Base-by-base conservation (phyloP, 192 early-diverging fungal genomes). In the Umbelopsis sp. region DNA sequence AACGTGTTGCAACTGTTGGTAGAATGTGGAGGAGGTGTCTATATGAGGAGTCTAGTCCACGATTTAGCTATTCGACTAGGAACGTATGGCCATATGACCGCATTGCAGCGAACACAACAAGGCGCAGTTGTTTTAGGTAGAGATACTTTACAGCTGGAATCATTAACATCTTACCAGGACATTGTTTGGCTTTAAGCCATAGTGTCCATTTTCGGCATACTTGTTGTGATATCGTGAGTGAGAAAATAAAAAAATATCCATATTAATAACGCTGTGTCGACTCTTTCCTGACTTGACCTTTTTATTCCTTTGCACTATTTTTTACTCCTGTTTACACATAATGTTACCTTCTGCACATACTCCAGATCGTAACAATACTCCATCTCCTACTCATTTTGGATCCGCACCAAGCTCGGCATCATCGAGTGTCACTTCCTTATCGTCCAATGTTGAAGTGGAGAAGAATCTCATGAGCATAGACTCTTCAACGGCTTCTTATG, bases 31-130 rank as follows among this genome's bases (percentile, higher is more conserved):
- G 86, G 91, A 32, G 92, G 92, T 25, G 88, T 90, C 14, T 94
- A 94, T 78, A 84, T 94, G 54, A 79, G 92, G 8, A 89, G 87
- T 45, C 73, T 94, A 29, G 79, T 94, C n/a, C 70, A 90, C 62
- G 91, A 94, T 52, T 59, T 94, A 43, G 90, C 88, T 10, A 49
- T 74, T 21, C 50, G 53, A 0, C 54, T 92, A 26, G 87, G 85
- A 10, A 85, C 84, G 14, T 82, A 75, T 0, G 92, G 88, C 0
- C 81, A 86, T 36, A 90, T 92, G 87, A 77, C 83, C 4, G 85
- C 81, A 34, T 79, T 94, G 17, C 68, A 87, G 34, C 68, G 92
- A 49, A 82, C 79, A 45, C 75, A 88, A 47, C 90, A 92, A 68
- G 87, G 87, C 0, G 71, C 78, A 3, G 78, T 86, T 71, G 77